Base-by-base conservation (phyloP, 140 eudicot species). In the Cichorium intybus region DNA sequence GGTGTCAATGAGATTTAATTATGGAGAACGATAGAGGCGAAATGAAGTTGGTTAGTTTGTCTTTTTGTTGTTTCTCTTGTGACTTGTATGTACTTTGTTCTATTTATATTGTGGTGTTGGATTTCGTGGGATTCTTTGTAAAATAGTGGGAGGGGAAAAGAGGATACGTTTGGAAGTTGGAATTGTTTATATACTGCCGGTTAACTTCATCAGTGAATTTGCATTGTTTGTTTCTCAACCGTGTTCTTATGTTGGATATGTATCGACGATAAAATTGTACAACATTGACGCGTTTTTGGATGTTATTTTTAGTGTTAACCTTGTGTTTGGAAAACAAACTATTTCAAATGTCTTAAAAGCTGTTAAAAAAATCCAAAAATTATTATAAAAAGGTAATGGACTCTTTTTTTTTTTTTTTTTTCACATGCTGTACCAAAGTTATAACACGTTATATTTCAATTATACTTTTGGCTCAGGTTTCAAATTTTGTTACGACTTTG, bases 101-200 rank as follows among this genome's bases (percentile, higher is more conserved):
- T 62, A 33, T 70, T 51, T 66, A 37, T 66, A 16, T 54, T 37
- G 53, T 62, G 56, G 41, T 62, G 41, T 64, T 28, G 51, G 33
- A 48, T 60, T 41, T 60, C 34, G 12, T 43, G 49, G 49, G 33
- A 15, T 18, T 49, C 22, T 45, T 48, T 64, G 70, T 64, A 64
- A 64, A 49, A 18, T 64, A 62, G 54, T 26, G 20, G 29, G 12
- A 14, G 4, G n/a, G n/a, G n/a, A 37, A 18, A 23, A 22, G 20
- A 41, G 29, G 43, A 15, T 11, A 51, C 8, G 51, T 60, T 37
- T 60, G 51, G 66, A 34, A 11, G 66, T 21, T 37, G 50, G 29
- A 49, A 49, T 64, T 64, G 70, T 64, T 64, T 51, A 49, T 51
- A 49, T 64, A 64, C 48, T 5, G 49, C 48, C 45, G 18, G 12